Conservation (phyloP, 2,329 filamentous ascomycete genomes). For the Fusarium agapanthi region DNA sequence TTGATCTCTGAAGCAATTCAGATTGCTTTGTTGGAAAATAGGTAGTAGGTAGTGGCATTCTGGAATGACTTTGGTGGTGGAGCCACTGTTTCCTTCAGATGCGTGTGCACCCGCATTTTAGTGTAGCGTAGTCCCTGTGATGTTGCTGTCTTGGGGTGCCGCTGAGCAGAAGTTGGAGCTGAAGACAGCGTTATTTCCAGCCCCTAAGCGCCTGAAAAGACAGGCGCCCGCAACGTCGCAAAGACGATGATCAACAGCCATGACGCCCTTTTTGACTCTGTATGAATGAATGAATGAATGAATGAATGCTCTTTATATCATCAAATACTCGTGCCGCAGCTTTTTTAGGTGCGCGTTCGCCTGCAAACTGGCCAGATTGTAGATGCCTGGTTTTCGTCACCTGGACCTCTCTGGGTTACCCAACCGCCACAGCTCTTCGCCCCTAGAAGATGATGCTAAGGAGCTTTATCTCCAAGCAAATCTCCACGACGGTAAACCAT, state of each 20-base stretch:
- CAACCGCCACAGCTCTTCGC: conserved; percentile 34
- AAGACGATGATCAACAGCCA: conserved; percentile 32
- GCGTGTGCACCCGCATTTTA: conserved; percentile 37
- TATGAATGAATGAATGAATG: neutral
- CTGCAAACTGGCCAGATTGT: conserved; percentile 35
- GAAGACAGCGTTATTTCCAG: conserved; percentile 30
- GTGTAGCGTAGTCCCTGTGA: conserved; percentile 35
- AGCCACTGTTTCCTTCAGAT: conserved; percentile 32
- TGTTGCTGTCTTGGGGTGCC: conserved; percentile 31
- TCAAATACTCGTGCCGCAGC: conserved; percentile 34
- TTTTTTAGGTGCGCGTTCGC: conserved; percentile 38
- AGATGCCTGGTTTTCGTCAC: conserved; percentile 37
- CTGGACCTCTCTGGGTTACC: conserved; percentile 25
- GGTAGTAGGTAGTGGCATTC: conserved; percentile 25
- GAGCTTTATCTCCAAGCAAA: conserved; percentile 36
- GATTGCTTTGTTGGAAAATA: conserved; percentile 26
- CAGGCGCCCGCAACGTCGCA: conserved; percentile 28
- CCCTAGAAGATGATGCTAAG: conserved; percentile 32
- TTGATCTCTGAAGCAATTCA: conserved; percentile 19
- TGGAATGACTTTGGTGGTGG: conserved; percentile 33
- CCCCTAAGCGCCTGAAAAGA: conserved; percentile 30
- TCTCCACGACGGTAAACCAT: conserved; percentile 39
- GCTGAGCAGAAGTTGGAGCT: conserved; percentile 12
- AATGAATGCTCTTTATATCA: conserved; percentile 38
- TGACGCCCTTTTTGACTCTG: conserved; percentile 23